Base-by-base conservation (phyloP, 2,329 filamentous ascomycete genomes). In the Hypoxylon sp. region DNA sequence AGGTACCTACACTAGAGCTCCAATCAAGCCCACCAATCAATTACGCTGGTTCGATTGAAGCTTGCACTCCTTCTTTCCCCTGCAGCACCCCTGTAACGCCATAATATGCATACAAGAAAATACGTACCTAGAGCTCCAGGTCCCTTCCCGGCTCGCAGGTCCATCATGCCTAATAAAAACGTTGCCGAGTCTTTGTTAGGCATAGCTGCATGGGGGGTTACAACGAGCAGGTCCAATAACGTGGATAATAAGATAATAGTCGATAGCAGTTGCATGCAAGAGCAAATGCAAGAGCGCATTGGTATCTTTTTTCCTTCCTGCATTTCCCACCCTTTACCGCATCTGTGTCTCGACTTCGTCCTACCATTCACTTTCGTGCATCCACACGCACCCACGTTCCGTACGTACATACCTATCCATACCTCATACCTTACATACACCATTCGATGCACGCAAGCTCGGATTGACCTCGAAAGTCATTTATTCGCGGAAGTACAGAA, bases 101-200 rank as follows among this genome's bases (percentile, higher is more conserved):
- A 36, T 21, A 12, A 13, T 36, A 6, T 36, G 20, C 20, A 20
- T 35, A 3, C 19, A 21, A 23, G 32, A 27, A 43, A 4, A 5
- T 37, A 37, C 12, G 32, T 35, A 41, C 13, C 35, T 53, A 50
- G 34, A 29, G n/a, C n/a, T n/a, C n/a, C n/a, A n/a, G n/a, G n/a
- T n/a, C n/a, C 37, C 19, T 46, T 47, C 45, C 58, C 58, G 58
- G 55, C 51, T 43, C 41, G 29, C 21, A 60, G 48, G 49, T 59
- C 51, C 53, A 59, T 54, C 56, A 60, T 50, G 55, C 58, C 58
- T 61, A 61, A 59, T 56, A 55, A 58, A 56, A 53, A 53, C 48
- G 55, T 40, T 59, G 58, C 52, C 52, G 44, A 57, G 41, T 52
- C 50, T 57, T 51, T 56, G 51, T 61, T 57, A 61, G 56, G 59